A percentile compares a stretch with the other conserved stretches of the same genome.
Evolutionary conservation across 1,284 basidiomycete genomes (phyloP).

Genomic region (Ceratobasidium sp.): DNA sequence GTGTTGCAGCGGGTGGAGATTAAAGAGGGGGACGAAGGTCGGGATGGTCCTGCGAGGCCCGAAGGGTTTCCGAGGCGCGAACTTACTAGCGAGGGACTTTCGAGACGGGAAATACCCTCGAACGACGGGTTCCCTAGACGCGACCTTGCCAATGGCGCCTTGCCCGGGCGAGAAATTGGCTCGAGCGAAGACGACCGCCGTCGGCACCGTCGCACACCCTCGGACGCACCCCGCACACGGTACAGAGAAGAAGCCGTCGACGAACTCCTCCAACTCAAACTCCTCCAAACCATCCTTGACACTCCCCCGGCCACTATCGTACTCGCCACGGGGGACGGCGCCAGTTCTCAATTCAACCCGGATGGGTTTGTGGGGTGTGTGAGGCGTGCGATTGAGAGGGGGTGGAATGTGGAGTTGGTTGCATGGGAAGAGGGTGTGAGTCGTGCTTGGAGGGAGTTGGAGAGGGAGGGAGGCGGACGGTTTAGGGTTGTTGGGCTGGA

Average conservation of each 20-base stretch:
- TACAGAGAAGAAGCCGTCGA: constrained; percentile 87
- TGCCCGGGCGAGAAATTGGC: constrained; percentile 42
- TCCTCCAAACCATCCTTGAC: constrained; percentile 79
- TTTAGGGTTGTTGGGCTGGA: constrained; percentile 63
- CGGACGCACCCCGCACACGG: constrained; percentile 50
- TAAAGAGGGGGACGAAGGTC: constrained; percentile 45
- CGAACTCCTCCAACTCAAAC: constrained; percentile 84
- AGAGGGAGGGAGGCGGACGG: constrained; percentile 39
- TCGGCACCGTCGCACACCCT: constrained; percentile 22
- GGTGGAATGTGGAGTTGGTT: constrained; percentile 87
- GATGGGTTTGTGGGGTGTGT: constrained; percentile 87
- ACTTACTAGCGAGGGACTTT: no score
- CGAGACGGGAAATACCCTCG: no score
- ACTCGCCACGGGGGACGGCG: constrained; percentile 88
- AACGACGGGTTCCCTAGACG: no score
- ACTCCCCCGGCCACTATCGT: constrained; percentile 75
- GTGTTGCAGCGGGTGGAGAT: constrained; percentile 81
- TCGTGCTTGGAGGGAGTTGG: constrained; percentile 56
- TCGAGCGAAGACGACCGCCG: constrained; percentile 31
- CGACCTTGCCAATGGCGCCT: no score
- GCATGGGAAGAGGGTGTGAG: constrained; percentile 83
- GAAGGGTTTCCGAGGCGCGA: no score
- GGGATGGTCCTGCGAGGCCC: no score
- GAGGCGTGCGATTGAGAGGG: constrained; percentile 76
- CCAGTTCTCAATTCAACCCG: constrained; percentile 85